phyloP scores from a whole-genome alignment of 345 rosid genomes.

The Murraya koenigii region DNA sequence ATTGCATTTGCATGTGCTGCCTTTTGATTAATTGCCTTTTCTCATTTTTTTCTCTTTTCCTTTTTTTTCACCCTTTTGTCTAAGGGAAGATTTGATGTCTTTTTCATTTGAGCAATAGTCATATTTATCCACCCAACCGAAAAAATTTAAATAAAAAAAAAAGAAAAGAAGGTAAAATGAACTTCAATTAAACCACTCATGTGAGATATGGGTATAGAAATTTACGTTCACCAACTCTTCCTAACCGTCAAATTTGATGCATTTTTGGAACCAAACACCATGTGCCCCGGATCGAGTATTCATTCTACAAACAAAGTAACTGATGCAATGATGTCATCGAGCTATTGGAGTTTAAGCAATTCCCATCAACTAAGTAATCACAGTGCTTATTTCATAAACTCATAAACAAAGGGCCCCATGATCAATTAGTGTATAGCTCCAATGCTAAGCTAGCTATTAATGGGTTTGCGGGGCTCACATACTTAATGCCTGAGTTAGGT shows the following conservation, averaged over 20 bases:
- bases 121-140: no score
- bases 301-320: neutral
- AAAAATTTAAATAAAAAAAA: no score
- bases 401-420: neutral
- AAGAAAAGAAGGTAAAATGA: no score
- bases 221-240: no score
- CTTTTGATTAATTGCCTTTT: slow-evolving; percentile 23
- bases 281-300: neutral
- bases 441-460: neutral
- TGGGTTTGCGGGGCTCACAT: neutral
- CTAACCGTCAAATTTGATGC: neutral
- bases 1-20: slow-evolving; percentile 19
- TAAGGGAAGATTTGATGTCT: no score
- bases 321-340: neutral
- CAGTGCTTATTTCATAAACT: neutral
- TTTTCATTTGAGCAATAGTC: no score
- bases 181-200: no score
- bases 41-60: neutral
- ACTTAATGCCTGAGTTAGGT: neutral
- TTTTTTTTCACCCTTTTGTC: no score
- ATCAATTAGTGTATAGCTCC: neutral
- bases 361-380: neutral
- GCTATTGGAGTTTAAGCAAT: neutral
- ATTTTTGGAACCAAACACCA: neutral
- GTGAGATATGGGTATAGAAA: no score